Evolutionary conservation across 176 grass and related monocot genomes (phyloP), one percentile per base, ranked within the genome.

Genomic region (Ensete glaucum): DNA sequence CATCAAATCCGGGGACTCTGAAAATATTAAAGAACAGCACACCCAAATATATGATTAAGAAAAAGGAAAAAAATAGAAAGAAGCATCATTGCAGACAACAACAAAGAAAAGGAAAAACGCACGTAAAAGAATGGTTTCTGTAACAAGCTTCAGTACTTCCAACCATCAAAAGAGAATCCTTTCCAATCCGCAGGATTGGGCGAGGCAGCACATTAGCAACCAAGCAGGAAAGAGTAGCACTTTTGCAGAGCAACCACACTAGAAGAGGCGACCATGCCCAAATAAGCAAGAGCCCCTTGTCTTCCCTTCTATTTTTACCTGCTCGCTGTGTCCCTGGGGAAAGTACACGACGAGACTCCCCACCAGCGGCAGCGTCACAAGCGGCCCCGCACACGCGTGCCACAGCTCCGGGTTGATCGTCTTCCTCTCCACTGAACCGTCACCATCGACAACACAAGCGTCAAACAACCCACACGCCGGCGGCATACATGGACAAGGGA

Each of bases 271-370:
- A 13, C 11, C 2, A 26, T 12, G 21, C 2, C 3, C 64, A 25
- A 13, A 66, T 26, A 13, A 19, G 23, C 9, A 66, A 26, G 9
- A 9, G 9, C 25, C 9, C 11, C 11, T 26, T 27, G 10, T 25
- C 9, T 66, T 26, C 0, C 25, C 64, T 23, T 66, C 22, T 62
- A 15, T 6, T 48, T 20, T 77, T 65, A 96, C 89, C 93, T 96
- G 93, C 79, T 96, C 93, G 78, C 93, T 96, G 76, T 96, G 93
- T 27, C 93, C 93, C 48, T 96, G 93, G 9, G 93, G 89, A 76
- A 92, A 96, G 85, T 96, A 96, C 84, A 92, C 93, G 74, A 96
- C 90, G 84, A 96, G 90, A 77, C 93, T 96, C 58, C 93, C 87
- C 60, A 96, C 89, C 79, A 87, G 90, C 54, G 93, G 93, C 79